Evolutionary conservation across 768 basidiomycete genomes (phyloP).

Genomic region (Suillus paluster): DNA sequence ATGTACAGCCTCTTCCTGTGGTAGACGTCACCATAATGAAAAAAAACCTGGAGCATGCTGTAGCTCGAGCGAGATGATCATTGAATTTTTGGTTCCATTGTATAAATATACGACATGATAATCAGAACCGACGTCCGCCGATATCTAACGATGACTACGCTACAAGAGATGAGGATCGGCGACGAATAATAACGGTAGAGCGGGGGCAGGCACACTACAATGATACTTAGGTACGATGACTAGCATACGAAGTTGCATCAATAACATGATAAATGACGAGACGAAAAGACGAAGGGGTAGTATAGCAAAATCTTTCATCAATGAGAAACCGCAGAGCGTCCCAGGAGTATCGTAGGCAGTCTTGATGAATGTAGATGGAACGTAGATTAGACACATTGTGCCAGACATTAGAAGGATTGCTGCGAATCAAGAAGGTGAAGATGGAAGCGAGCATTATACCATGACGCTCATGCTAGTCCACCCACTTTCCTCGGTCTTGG

Average conservation of each 20-base stretch:
- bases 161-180: constrained; percentile 28
- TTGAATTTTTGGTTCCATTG: constrained; percentile 22
- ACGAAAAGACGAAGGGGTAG: constrained; percentile 10
- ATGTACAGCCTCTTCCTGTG: not conserved
- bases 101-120: constrained; percentile 32
- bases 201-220: constrained; percentile 5
- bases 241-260: constrained; percentile 13
- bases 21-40: not conserved
- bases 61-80: not conserved
- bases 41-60: too few relatives aligned
- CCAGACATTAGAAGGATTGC: constrained; percentile 31
- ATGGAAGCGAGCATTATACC: constrained; percentile 27
- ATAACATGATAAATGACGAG: constrained; percentile 14
- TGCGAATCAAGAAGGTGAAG: constrained; percentile 17
- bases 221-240: constrained; percentile 14
- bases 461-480: constrained; percentile 38
- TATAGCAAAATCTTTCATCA: constrained; percentile 8
- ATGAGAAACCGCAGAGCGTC: constrained; percentile 33
- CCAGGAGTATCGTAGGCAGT: constrained; percentile 32
- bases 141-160: constrained; percentile 37
- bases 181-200: constrained; percentile 9
- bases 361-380: constrained; percentile 22
- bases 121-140: constrained; percentile 24
- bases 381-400: constrained; percentile 19
- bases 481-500: constrained; percentile 38